These are phyloP conservation scores for Fusarium pilosicola DNA, from an alignment of 2,329 filamentous ascomycete species.

Conservation along the genomic window DNA sequence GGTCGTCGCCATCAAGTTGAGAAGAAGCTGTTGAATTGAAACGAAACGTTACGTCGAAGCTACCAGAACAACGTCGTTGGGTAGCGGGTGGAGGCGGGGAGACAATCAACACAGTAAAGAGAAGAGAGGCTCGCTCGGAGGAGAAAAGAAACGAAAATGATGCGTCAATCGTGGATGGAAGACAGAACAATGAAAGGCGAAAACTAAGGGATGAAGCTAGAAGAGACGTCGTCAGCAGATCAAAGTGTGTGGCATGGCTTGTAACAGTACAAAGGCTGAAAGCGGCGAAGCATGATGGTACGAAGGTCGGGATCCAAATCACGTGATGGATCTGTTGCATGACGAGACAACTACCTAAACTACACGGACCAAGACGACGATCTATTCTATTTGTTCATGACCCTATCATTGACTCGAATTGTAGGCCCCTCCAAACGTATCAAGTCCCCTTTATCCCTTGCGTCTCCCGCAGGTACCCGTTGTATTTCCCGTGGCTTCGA, in stretches of 20 bases:
- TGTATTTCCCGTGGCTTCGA: constrained; percentile 11
- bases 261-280: constrained; percentile 26
- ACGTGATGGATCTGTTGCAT: constrained; percentile 24
- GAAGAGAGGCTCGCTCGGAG: constrained; percentile 11
- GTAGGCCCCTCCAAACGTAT: neutral
- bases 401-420: neutral
- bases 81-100: constrained; percentile 33
- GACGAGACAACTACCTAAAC: constrained; percentile 5
- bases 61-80: constrained; percentile 32
- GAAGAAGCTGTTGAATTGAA: constrained; percentile 2
- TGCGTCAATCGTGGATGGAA: constrained; percentile 17
- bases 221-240: constrained; percentile 34
- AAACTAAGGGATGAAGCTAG: constrained; percentile 34
- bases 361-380: neutral
- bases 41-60: constrained; percentile 18
- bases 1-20: constrained; percentile 43
- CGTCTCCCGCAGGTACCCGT: neutral
- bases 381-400: neutral
- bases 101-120: constrained; percentile 21
- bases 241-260: constrained; percentile 21
- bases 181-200: constrained; percentile 25
- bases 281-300: constrained; percentile 35
- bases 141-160: constrained; percentile 1
- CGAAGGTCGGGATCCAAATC: constrained; percentile 13
- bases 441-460: neutral